These are phyloP conservation scores for Theileria equi DNA, from an alignment of 169 alveolate genomes.

Conservation along the genomic window DNA sequence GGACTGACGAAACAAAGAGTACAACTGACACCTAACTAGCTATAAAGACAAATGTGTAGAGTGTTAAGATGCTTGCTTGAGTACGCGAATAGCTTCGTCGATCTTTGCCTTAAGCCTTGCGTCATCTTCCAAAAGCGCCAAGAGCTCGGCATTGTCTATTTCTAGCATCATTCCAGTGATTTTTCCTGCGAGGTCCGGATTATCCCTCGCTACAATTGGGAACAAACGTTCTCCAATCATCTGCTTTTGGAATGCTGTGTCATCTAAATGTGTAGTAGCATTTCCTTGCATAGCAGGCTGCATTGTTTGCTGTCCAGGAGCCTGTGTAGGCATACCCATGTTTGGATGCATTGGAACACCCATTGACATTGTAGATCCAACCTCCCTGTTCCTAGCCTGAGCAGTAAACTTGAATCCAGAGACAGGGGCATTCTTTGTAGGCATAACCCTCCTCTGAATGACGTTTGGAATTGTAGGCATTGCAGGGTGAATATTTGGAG, in stretches of 20 bases:
- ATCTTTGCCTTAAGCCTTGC: slow-evolving; percentile 86
- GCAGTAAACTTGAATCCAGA: slow-evolving; percentile 76
- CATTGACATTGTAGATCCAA: slow-evolving; percentile 53
- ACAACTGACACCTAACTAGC: background rate
- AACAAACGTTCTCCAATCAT: slow-evolving; percentile 90
- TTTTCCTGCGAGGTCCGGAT: slow-evolving; percentile 92
- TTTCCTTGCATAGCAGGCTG: slow-evolving; percentile 45
- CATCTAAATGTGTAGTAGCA: slow-evolving; percentile 76
- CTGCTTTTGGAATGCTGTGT: slow-evolving; percentile 90
- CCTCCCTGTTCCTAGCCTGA: slow-evolving; percentile 77
- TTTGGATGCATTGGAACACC: slow-evolving; percentile 58
- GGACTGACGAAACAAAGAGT: no score
- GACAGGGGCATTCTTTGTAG: slow-evolving; percentile 26
- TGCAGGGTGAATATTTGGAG: background rate
- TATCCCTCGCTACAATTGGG: slow-evolving; percentile 87
- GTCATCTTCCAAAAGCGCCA: slow-evolving; percentile 85
- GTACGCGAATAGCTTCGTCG: slow-evolving; percentile 88
- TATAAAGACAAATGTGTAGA: background rate
- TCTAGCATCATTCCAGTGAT: slow-evolving; percentile 95
- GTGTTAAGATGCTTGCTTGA: slow-evolving; percentile 74
- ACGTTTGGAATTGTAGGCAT: slow-evolving; percentile 1
- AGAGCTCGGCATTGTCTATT: slow-evolving; percentile 91
- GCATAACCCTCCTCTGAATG: slow-evolving; percentile 3
- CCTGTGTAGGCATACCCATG: no score
- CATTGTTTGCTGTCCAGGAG: slow-evolving; percentile 5